Evolutionary conservation across 2,329 filamentous ascomycete genomes (phyloP).

Genomic region (Fusarium sp.): DNA sequence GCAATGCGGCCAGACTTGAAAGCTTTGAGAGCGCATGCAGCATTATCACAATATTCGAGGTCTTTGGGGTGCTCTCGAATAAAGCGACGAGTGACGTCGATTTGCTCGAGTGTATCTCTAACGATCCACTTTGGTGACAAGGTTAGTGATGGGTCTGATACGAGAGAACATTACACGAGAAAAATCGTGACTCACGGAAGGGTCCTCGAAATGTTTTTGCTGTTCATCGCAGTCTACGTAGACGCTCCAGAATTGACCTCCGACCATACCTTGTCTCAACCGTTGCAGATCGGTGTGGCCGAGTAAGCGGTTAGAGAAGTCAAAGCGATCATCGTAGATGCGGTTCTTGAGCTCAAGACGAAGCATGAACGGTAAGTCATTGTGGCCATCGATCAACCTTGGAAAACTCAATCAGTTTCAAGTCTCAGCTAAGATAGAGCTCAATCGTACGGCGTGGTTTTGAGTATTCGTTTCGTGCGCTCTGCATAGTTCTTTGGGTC

Average conservation of each 20-base stretch:
- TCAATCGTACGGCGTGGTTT: conserved; percentile 24
- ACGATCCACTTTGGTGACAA: conserved; percentile 27
- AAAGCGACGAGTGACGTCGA: conserved; percentile 54
- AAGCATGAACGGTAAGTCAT: conserved; percentile 52
- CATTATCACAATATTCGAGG: conserved; percentile 48
- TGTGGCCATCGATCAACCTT: conserved; percentile 53
- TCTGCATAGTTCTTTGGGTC: conserved; percentile 34
- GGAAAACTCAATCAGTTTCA: neutral
- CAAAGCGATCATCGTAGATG: conserved; percentile 34
- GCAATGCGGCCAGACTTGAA: conserved; percentile 54
- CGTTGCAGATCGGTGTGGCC: conserved; percentile 50
- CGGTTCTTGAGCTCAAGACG: conserved; percentile 51
- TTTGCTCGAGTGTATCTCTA: conserved; percentile 50
- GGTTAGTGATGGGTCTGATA: conserved; percentile 16
- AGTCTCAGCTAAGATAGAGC: too few species aligned
- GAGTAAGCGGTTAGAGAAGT: conserved; percentile 38
- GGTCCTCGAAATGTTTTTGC: conserved; percentile 48
- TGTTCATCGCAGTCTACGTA: conserved; percentile 47
- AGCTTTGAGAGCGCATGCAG: conserved; percentile 48
- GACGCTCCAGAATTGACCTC: conserved; percentile 53
- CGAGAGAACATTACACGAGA: neutral
- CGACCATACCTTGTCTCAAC: conserved; percentile 50
- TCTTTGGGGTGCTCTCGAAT: conserved; percentile 47
- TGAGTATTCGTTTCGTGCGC: conserved; percentile 31
- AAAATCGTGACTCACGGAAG: conserved; percentile 33